These are phyloP conservation scores for Ophiocordyceps camponoti-floridani DNA, from an alignment of 2,329 filamentous ascomycete species.

Conservation along the genomic window DNA sequence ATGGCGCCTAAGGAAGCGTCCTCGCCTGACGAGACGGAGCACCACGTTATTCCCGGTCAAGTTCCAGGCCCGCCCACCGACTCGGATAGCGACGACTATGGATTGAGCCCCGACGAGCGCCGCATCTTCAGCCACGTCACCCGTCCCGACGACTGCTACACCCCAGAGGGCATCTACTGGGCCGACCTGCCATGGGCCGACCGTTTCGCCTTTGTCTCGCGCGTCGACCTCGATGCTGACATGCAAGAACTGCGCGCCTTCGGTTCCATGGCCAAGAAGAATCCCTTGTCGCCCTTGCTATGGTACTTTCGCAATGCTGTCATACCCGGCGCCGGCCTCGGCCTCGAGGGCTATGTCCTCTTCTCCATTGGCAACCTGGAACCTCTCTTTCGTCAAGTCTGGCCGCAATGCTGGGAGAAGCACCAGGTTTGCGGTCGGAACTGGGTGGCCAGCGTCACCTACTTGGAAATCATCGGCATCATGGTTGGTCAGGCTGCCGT, in stretches of 20 bases:
- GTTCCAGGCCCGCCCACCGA: conserved; percentile 29
- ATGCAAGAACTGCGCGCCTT: conserved; percentile 47
- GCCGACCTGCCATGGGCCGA: conserved; percentile 60
- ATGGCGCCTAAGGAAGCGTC: background rate
- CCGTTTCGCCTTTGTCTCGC: conserved; percentile 57
- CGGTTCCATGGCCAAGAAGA: conserved; percentile 67
- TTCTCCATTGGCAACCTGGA: conserved; percentile 93
- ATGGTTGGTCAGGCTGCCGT: conserved; percentile 85
- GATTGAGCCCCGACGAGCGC: conserved; percentile 28
- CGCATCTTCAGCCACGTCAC: conserved; percentile 62
- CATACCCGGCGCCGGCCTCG: conserved; percentile 78
- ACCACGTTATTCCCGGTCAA: conserved; percentile 21
- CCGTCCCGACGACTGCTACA: conserved; percentile 78
- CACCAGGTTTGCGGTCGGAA: conserved; percentile 51
- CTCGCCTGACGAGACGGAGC: background rate
- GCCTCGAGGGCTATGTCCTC: conserved; percentile 86
- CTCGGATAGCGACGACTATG: conserved; percentile 29
- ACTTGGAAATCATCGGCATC: conserved; percentile 86
- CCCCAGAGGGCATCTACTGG: conserved; percentile 74
- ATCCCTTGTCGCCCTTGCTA: conserved; percentile 65
- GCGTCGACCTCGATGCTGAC: conserved; percentile 54
- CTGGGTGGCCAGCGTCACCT: conserved; percentile 73
- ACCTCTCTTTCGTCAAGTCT: conserved; percentile 60
- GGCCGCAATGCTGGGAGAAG: conserved; percentile 60
- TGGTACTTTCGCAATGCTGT: conserved; percentile 87